phyloP scores from a whole-genome alignment of 768 basidiomycete species.

The Suillus subaureus region DNA sequence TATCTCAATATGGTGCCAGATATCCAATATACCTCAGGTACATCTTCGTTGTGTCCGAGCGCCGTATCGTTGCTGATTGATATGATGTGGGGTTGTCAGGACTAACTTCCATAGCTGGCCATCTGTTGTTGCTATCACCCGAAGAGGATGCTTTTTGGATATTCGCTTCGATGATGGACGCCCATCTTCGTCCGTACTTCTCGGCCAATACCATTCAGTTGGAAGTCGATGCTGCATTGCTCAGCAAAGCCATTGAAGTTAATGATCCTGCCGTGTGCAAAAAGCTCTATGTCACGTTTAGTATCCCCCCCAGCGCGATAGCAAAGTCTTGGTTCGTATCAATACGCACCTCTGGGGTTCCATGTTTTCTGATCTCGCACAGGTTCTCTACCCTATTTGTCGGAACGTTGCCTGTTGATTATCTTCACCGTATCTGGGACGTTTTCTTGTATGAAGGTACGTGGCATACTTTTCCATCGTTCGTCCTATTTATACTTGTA shows the following conservation, averaged over 20 bases:
- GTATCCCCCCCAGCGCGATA: slow-evolving; percentile 55
- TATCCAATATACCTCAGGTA: slow-evolving; percentile 67
- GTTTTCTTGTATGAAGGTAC: slow-evolving; percentile 80
- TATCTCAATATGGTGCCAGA: slow-evolving; percentile 89
- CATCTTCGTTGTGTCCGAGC: slow-evolving; percentile 15
- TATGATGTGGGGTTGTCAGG: slow-evolving; percentile 40
- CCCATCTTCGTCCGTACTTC: slow-evolving; percentile 79
- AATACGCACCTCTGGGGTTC: not conserved
- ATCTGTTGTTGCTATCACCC: slow-evolving; percentile 71
- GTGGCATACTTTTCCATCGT: slow-evolving; percentile 10
- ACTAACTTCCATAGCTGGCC: slow-evolving; percentile 68
- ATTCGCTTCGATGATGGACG: slow-evolving; percentile 85
- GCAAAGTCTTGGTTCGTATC: slow-evolving; percentile 64
- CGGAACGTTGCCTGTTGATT: slow-evolving; percentile 61
- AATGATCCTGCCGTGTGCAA: slow-evolving; percentile 63
- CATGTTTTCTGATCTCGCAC: slow-evolving; percentile 2
- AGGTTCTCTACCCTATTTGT: slow-evolving; percentile 81
- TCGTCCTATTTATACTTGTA: not conserved
- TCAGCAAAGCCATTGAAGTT: slow-evolving; percentile 67
- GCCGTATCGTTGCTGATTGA: slow-evolving; percentile 3
- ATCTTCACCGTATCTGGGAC: slow-evolving; percentile 80
- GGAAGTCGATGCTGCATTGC: slow-evolving; percentile 76
- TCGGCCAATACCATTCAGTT: slow-evolving; percentile 59
- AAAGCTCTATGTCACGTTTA: slow-evolving; percentile 67
- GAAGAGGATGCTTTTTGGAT: slow-evolving; percentile 94